Evolutionary conservation across 345 rosid genomes (phyloP), one percentile per base, ranked within the genome.

Genomic region (Carallia pectinifolia): DNA sequence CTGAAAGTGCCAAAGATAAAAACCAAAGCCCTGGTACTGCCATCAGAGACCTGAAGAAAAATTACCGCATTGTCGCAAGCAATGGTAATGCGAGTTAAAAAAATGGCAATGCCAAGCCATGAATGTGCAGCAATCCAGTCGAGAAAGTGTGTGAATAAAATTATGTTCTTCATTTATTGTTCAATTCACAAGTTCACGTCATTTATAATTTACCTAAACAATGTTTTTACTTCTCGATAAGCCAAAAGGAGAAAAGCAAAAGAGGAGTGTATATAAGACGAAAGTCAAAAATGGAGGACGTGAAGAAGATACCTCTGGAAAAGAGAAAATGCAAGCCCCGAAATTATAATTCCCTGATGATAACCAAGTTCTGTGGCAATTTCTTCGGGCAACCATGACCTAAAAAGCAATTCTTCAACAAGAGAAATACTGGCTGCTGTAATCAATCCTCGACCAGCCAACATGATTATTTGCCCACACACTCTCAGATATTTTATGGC

Each of bases 341-440:
- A 86, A 67, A 90, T 74, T 59, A 91, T 84, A 66, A 87, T 79
- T 78, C 90, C 95, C 73, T 33, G 77, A 71, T 86, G 90, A 84
- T 87, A 88, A 69, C 93, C 97, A 72, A 88, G 79, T 71, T 94
- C 97, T 47, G 82, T 52, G 9, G 91, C 85, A 74, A 94, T 88
- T 80, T 94, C 97, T 66, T 84, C 82, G 67, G 89, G 91, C 76
- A 94, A 75, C 97, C 96, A 91, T 47, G 97, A 82, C 71, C 97
- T 85, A 74, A 94, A 91, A 77, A 91, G 82, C 79, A 94, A 65
- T 80, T 94, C 98, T 78, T 91, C 97, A 69, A 90, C 96, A 63
- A 91, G 74, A 71, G 80, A 90, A 75, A 88, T 71, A 65, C 87
- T 75, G 9, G 87, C 76, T 52, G 94, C 97, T 1, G 93, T 85